Evolutionary conservation across 2,329 filamentous ascomycete species (phyloP).

Genomic region (Nemania bipapillata): DNA sequence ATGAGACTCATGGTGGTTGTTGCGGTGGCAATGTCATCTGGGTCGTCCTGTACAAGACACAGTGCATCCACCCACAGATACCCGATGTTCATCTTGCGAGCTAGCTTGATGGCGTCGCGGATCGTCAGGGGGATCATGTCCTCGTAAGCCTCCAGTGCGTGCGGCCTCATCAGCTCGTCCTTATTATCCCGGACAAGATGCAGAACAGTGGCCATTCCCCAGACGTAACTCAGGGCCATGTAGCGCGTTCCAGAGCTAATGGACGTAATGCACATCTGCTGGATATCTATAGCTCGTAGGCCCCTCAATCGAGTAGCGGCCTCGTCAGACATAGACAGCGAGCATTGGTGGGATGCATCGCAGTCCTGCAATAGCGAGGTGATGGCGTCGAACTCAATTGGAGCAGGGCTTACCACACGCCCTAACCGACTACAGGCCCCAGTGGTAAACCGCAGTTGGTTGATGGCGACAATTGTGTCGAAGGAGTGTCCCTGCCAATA

Average conservation of each 20-base stretch:
- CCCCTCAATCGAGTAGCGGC: not conserved
- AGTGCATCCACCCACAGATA: slow-evolving; percentile 18
- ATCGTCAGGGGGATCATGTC: not conserved
- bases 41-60: slow-evolving; percentile 9
- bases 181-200: not conserved
- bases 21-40: not conserved
- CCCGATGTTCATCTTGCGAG: not conserved
- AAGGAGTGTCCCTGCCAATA: not conserved
- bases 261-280: not conserved
- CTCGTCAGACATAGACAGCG: not conserved
- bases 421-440: not conserved
- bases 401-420: not conserved
- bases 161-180: not conserved
- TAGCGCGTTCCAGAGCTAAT: not conserved
- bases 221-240: slow-evolving; percentile 12
- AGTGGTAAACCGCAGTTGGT: not conserved
- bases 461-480: not conserved
- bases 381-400: not conserved
- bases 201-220: not conserved
- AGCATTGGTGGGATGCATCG: slow-evolving; percentile 2
- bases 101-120: slow-evolving; percentile 1
- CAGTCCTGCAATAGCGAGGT: slow-evolving; percentile 2
- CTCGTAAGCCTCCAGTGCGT: not conserved
- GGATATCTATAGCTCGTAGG: slow-evolving; percentile 4
- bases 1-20: slow-evolving; percentile 8